phyloP scores from a whole-genome alignment of 768 basidiomycete genomes.

The Rhodotorula toruloides region DNA sequence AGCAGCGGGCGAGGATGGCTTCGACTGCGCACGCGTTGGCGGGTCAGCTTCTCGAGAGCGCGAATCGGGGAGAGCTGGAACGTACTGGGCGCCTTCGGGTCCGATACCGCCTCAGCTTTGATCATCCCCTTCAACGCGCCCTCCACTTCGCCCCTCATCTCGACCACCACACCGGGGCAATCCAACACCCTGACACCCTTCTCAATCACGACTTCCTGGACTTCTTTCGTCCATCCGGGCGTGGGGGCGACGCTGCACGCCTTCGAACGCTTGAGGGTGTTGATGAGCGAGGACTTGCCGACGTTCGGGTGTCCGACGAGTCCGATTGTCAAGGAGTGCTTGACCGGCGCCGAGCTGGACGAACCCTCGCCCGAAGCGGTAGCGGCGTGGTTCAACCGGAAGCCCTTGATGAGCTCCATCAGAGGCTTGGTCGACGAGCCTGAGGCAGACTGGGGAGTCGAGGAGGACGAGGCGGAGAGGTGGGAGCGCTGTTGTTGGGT shows the following conservation, averaged over 20 bases:
- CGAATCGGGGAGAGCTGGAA: slow-evolving; percentile 42
- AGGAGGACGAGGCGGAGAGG: slow-evolving; percentile 58
- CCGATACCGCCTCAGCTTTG: slow-evolving; percentile 71
- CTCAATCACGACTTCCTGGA: slow-evolving; percentile 87
- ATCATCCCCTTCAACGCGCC: slow-evolving; percentile 40
- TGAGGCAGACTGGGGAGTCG: slow-evolving; percentile 45
- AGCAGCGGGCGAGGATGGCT: slow-evolving; percentile 71
- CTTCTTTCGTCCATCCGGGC: slow-evolving; percentile 84
- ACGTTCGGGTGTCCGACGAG: slow-evolving; percentile 97
- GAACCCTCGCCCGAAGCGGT: not conserved
- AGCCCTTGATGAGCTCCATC: slow-evolving; percentile 43
- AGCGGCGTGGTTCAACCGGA: slow-evolving; percentile 16
- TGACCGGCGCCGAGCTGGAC: slow-evolving; percentile 10
- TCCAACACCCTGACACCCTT: slow-evolving; percentile 87
- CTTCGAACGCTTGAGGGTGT: slow-evolving; percentile 81
- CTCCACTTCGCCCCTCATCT: slow-evolving; percentile 43
- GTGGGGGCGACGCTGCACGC: slow-evolving; percentile 93
- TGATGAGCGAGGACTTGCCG: slow-evolving; percentile 90
- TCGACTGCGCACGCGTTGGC: slow-evolving; percentile 57
- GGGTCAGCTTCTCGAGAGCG: not conserved
- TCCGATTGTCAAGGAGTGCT: slow-evolving; percentile 61
- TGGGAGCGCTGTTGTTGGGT: slow-evolving; percentile 73
- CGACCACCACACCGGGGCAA: slow-evolving; percentile 94
- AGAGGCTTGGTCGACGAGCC: slow-evolving; percentile 43
- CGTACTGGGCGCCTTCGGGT: slow-evolving; percentile 78